phyloP scores from a whole-genome alignment of 495 filamentous ascomycete genomes.

The Neurospora sp. region DNA sequence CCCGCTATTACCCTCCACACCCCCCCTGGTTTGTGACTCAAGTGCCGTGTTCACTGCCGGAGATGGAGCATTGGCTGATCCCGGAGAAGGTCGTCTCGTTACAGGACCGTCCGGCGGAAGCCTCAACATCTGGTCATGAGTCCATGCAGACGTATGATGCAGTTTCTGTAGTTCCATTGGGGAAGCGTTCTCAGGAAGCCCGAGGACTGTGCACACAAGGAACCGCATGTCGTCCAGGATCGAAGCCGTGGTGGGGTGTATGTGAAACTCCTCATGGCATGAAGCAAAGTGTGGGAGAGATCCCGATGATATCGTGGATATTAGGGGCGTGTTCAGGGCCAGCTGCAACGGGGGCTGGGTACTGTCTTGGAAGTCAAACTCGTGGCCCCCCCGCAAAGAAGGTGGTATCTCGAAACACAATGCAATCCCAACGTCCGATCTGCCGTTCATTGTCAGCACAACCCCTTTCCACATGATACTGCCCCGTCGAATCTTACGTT shows the following conservation, averaged over 20 bases:
- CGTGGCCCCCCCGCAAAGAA: conserved; percentile 13
- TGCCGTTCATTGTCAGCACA: conserved; percentile 8
- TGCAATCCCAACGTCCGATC: conserved; percentile 23
- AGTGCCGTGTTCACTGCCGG: background rate
- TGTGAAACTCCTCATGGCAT: conserved; percentile 19
- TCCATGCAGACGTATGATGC: conserved; percentile 23
- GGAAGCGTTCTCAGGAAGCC: conserved; percentile 18
- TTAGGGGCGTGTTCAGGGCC: conserved; percentile 27
- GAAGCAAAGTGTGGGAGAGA: conserved; percentile 16
- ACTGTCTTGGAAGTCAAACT: conserved; percentile 24
- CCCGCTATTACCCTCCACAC: background rate
- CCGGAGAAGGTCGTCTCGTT: background rate
- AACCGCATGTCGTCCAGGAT: conserved; percentile 33
- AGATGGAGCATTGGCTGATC: conserved; percentile 3
- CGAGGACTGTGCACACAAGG: conserved; percentile 19
- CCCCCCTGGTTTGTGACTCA: background rate
- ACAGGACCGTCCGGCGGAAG: conserved; percentile 16
- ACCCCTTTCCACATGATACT: background rate
- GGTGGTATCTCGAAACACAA: conserved; percentile 23
- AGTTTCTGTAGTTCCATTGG: conserved; percentile 24
- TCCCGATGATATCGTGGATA: conserved; percentile 7
- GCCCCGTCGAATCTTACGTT: conserved; percentile 14
- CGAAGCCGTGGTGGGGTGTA: conserved; percentile 21
- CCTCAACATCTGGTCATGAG: conserved; percentile 19
- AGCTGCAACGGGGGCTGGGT: conserved; percentile 19